Conservation (phyloP, 768 basidiomycete species). For the Leccinum incarnatum region DNA sequence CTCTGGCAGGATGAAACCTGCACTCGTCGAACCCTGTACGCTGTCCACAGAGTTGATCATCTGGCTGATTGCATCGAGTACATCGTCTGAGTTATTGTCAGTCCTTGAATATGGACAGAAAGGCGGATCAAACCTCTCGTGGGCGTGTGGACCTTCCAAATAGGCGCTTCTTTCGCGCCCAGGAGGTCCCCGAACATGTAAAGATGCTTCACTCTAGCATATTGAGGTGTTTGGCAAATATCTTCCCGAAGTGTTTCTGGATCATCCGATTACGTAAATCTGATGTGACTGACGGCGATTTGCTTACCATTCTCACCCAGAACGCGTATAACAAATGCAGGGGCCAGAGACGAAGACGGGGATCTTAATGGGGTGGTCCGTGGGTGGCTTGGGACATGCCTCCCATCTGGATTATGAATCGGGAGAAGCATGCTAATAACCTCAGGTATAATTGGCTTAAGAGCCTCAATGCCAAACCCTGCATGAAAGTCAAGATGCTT, state of each 20-base stretch:
- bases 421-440: constrained; percentile 14
- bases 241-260: constrained; percentile 20
- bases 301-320: constrained; percentile 12
- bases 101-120: not conserved
- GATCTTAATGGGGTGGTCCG: not conserved
- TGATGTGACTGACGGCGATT: not conserved
- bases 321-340: constrained; percentile 15
- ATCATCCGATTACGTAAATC: not conserved
- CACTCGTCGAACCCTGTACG: constrained; percentile 7
- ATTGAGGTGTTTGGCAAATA: constrained; percentile 14
- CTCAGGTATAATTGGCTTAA: constrained; percentile 8
- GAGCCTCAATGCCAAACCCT: constrained; percentile 15
- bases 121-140: constrained; percentile 7
- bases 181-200: constrained; percentile 12
- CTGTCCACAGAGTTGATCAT: constrained; percentile 12
- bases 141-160: constrained; percentile 11
- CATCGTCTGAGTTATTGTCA: constrained; percentile 1
- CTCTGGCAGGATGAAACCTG: constrained; percentile 5
- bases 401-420: not conserved
- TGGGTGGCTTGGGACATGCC: not conserved
- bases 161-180: constrained; percentile 5
- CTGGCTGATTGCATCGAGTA: constrained; percentile 6
- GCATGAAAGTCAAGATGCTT: not conserved
- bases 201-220: constrained; percentile 17
- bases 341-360: constrained; percentile 12